Percentiles rank a stretch among this genome's conserved stretches.
Evolutionary conservation across 2,329 filamentous ascomycete genomes (phyloP).

Genomic region (Neurospora crassa): DNA sequence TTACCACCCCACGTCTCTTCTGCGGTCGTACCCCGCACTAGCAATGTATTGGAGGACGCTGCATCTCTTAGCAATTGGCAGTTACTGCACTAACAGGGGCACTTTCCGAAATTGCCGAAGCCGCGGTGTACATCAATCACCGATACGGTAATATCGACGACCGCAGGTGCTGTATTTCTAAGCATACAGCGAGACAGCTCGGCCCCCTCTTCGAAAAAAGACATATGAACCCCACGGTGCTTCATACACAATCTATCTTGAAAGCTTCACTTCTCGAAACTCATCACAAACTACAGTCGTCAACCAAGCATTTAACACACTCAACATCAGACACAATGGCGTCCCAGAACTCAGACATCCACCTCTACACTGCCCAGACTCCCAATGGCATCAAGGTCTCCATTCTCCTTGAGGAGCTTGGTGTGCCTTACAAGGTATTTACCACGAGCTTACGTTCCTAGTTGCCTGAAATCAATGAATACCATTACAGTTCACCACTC

Average conservation of each 20-base stretch:
- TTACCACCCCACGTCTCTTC: background rate
- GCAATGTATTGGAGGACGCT: background rate
- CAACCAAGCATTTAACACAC: background rate
- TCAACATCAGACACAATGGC: conserved; percentile 28
- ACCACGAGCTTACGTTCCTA: background rate
- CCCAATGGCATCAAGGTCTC: conserved; percentile 88
- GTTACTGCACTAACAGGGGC: background rate
- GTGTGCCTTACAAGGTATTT: conserved; percentile 64
- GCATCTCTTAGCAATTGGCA: background rate
- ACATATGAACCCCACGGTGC: background rate
- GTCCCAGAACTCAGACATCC: conserved; percentile 47
- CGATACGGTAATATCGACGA: background rate
- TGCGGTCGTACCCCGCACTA: background rate
- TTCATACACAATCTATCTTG: conserved; percentile 2
- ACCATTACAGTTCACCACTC: background rate
- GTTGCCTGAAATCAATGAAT: background rate
- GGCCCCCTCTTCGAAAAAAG: background rate
- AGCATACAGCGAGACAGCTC: background rate
- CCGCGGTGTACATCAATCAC: background rate
- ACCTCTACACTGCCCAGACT: conserved; percentile 72
- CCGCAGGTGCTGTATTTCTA: background rate
- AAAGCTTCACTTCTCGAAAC: background rate
- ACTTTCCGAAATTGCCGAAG: background rate
- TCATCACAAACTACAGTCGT: background rate
- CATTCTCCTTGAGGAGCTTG: conserved; percentile 78